A percentile compares a stretch with the other conserved stretches of the same genome.
phyloP scores from a whole-genome alignment of 2,329 filamentous ascomycete genomes.

The Apiospora kogelbergensis region DNA sequence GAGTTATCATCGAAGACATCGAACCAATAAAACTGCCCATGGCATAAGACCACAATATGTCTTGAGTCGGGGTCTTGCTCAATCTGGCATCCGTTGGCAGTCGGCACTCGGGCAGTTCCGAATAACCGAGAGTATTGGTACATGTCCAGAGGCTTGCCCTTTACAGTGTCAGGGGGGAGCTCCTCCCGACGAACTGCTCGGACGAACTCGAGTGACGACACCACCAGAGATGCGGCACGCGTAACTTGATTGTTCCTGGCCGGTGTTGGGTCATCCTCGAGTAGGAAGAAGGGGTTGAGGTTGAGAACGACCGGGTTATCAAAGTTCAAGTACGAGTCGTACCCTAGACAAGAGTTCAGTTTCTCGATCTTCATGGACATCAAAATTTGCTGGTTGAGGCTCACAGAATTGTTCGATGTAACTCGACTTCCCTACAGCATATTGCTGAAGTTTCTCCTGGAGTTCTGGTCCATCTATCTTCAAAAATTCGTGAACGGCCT shows the following conservation, averaged over 20 bases:
- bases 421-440: conserved; percentile 86
- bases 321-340: conserved; percentile 97
- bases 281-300: conserved; percentile 93
- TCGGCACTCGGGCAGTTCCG: conserved; percentile 90
- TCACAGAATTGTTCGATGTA: conserved; percentile 99
- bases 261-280: conserved; percentile 96
- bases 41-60: conserved; percentile 89
- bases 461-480: conserved; percentile 77
- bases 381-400: conserved; percentile 33
- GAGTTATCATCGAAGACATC: conserved; percentile 93
- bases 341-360: conserved; percentile 61
- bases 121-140: conserved; percentile 97
- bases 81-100: conserved; percentile 92
- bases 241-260: conserved; percentile 96
- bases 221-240: conserved; percentile 84
- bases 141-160: conserved; percentile 89
- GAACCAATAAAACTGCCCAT: conserved; percentile 98
- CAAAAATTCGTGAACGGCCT: conserved; percentile 81
- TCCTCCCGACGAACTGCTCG: conserved; percentile 91
- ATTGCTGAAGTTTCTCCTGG: conserved; percentile 86
- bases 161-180: conserved; percentile 82
- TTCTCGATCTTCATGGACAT: background rate
- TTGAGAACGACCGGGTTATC: conserved; percentile 98
- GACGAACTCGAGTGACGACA: conserved; percentile 89
- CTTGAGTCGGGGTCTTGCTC: conserved; percentile 91